Base-by-base conservation (phyloP, 1,139 yeast genomes). In the Scheffersomyces cryptocercus region DNA sequence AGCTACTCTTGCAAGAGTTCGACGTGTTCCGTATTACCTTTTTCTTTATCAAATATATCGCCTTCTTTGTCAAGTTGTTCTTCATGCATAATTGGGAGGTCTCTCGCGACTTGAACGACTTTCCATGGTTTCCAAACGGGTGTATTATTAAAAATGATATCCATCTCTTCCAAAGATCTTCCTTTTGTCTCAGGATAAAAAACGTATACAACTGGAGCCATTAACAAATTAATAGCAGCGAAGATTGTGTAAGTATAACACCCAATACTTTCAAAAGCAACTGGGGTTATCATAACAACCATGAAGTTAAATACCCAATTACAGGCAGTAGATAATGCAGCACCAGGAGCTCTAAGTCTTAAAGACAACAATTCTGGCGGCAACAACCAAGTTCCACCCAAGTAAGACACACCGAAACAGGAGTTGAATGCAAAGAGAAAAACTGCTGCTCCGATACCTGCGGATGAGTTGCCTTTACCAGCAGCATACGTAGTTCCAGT, bases 111-210 rank as follows among this genome's bases (percentile, higher is more conserved):
- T 16, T 56, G 54, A 26, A 70, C 75, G 13, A 62, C 68, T 49
- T 66, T 55, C 75, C 75, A 70, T 3, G 75, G 75, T 43, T 62
- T 53, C 45, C 48, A 50, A 11, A 60, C 58, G 3, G 73, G 73
- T 8, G 72, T 68, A 38, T 61, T 65, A 38, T 60, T 71, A 55
- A 80, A 82, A 50, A 85, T 82, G 50, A 77, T 70, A 57, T 82
- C 86, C 62, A 82, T 67, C 57, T 82, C 85, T 58, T 82, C 86
- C 54, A 82, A 69, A 3, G 83, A 74, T 43, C 78, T 67, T 24
- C 78, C 81, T 54, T 79, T 77, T 2, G 87, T 82, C 58, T 82
- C 87, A 2, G 87, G 87, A 40, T 79, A 75, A 48, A 79, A 72
- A 48, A 78, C 67, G 59, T 73, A 81, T 15, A 80, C 70, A 24